A percentile compares a stretch with the other conserved stretches of the same genome.
phyloP scores from a whole-genome alignment of 805 yeast genomes.

The Debaryomyces hansenii region DNA sequence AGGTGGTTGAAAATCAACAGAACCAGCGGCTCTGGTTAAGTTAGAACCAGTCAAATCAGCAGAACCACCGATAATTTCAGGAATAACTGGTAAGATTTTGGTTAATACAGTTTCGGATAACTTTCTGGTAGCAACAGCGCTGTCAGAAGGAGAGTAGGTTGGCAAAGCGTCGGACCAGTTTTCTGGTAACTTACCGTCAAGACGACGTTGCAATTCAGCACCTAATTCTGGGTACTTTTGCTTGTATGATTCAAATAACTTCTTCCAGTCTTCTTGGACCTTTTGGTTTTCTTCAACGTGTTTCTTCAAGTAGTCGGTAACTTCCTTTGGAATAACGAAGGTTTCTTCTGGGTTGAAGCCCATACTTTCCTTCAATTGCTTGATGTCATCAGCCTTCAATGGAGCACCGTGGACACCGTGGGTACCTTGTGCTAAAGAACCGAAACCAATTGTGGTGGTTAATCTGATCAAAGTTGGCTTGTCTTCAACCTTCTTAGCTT shows the following conservation, averaged over 20 bases:
- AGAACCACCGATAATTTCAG: constrained; percentile 95
- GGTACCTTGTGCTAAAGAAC: constrained; percentile 82
- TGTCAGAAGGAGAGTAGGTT: constrained; percentile 71
- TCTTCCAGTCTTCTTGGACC: constrained; percentile 75
- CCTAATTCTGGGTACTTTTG: constrained; percentile 74
- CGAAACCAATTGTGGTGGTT: constrained; percentile 91
- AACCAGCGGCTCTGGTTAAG: constrained; percentile 82
- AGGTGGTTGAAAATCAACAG: constrained; percentile 92
- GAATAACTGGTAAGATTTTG: constrained; percentile 60
- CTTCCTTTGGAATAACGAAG: constrained; percentile 82
- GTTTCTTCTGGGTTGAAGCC: constrained; percentile 87
- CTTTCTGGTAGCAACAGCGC: constrained; percentile 91
- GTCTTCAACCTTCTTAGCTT: constrained; percentile 72
- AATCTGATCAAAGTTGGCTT: constrained; percentile 91
- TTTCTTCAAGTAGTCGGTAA: constrained; percentile 63
- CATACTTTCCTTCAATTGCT: constrained; percentile 75
- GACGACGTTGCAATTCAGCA: constrained; percentile 78
- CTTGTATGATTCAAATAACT: constrained; percentile 58
- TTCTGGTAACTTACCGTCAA: constrained; percentile 72
- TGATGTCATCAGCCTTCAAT: constrained; percentile 87
- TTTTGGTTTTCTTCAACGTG: constrained; percentile 63
- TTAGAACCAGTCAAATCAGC: constrained; percentile 98
- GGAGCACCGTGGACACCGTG: constrained; percentile 97
- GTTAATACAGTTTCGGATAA: constrained; percentile 79
- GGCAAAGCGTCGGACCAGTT: constrained; percentile 83